Base-by-base conservation (phyloP, 2,329 filamentous ascomycete genomes). In the Diaporthe citri region DNA sequence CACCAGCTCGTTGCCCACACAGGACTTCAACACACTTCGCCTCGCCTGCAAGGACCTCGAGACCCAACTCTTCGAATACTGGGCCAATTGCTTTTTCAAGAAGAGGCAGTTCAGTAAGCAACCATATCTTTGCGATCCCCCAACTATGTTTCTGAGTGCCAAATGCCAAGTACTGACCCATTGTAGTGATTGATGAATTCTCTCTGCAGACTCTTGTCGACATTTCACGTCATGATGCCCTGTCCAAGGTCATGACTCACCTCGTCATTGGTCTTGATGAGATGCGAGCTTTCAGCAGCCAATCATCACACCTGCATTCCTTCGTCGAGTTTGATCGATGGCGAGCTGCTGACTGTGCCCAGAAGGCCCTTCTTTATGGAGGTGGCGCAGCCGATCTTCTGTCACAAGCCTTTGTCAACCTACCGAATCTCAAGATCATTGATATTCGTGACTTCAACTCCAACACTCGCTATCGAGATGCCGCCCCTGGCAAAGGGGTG, bases 41-140 rank as follows among this genome's bases (percentile, higher is more conserved):
- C 82, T 87, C 22, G 86, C 86, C 3, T 92, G 90, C 83, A 90
- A 87, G 73, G 80, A 84, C 25, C 79, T 91, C 17, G 91, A 93
- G 79, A 82, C 82, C 28, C 83, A 85, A 2, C 83, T 93, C 17
- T 90, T 90, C 81, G 84, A 86, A 66, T 85, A 84, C 46, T 93
- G 93, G 78, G 85, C 88, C 39, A 84, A 84, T 34, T 91, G 93
- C 77, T 94, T 92, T 84, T 94, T 94, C 82, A 85, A 84, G 69
- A 91, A 90, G 80, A 90, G 89, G 78, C 91, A 93, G 79, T 94
- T 85, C 77, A 93, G 91, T 76, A 60, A 48, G 75, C 22, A 39
- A 7, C 3, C 46, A 7, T 10, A 5, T 2, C 39, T 13, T 66
- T 15, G 6, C 31, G 5, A 17, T 17, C 22, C 5, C 17, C 3